phyloP scores from a whole-genome alignment of 176 grass and related monocot genomes.

The Alloteropsis semialata region DNA sequence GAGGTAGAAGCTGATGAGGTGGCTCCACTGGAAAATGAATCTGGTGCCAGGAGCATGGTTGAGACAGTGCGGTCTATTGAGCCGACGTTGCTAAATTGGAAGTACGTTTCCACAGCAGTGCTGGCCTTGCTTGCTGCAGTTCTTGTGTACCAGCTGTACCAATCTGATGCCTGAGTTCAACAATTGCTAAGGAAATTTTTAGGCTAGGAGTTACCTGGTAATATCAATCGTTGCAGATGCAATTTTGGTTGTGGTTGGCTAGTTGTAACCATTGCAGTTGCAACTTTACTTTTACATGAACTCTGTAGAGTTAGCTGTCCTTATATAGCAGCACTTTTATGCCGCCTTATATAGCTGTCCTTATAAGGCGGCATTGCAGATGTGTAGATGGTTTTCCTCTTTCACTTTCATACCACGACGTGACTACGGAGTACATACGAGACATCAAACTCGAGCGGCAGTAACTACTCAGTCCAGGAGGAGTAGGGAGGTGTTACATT shows the following conservation, averaged over 20 bases:
- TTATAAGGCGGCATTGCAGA: too few species aligned
- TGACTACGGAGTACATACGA: too few species aligned
- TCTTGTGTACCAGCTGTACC: slow-evolving; percentile 27
- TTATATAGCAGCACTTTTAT: too few species aligned
- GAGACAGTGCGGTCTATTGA: slow-evolving; percentile 50
- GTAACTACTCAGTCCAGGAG: too few species aligned
- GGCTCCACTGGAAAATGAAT: slow-evolving; percentile 37
- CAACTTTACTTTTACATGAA: too few species aligned
- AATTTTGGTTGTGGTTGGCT: slow-evolving; percentile 11
- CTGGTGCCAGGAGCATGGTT: slow-evolving; percentile 1
- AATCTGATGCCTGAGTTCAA: background rate
- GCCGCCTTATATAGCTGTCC: too few species aligned
- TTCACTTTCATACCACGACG: too few species aligned
- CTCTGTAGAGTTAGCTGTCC: too few species aligned
- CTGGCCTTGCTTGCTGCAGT: slow-evolving; percentile 39
- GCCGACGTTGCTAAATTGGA: slow-evolving; percentile 42
- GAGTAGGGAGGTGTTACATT: too few species aligned
- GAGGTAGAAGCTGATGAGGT: slow-evolving; percentile 28
- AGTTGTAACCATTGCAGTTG: background rate
- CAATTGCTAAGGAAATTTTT: background rate
- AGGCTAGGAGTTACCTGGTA: background rate
- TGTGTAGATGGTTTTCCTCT: too few species aligned
- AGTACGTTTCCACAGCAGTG: slow-evolving; percentile 41
- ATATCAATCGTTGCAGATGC: background rate
- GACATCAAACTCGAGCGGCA: too few species aligned